These are phyloP conservation scores for Candida sojae DNA, from an alignment of 1,139 yeast genomes.

Conservation along the genomic window DNA sequence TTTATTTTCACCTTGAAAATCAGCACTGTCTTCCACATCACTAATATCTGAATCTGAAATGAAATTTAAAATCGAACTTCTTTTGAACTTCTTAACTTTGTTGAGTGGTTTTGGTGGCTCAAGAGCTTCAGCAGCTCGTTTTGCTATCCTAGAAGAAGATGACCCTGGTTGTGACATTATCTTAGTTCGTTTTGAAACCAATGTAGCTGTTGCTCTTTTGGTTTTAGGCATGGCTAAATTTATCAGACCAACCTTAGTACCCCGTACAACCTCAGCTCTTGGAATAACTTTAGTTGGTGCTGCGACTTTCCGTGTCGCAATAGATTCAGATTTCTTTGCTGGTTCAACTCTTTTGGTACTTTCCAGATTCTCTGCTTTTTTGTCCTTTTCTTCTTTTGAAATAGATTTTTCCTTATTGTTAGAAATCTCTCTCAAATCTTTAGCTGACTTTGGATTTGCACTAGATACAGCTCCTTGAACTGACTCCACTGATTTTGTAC, in stretches of 20 bases:
- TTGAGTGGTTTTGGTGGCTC: background rate
- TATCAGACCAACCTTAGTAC: background rate
- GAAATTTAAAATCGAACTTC: background rate
- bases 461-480: background rate
- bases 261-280: background rate
- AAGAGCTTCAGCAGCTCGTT: background rate
- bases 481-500: background rate
- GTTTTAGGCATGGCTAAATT: background rate
- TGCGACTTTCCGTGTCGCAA: background rate
- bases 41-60: background rate
- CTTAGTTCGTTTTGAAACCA: background rate
- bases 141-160: background rate
- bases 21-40: slow-evolving; percentile 1
- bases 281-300: background rate
- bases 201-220: background rate
- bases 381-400: background rate
- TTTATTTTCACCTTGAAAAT: slow-evolving; percentile 3
- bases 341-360: background rate
- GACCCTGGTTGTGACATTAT: background rate
- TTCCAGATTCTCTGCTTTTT: background rate
- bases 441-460: background rate
- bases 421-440: no score
- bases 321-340: background rate
- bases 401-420: background rate
- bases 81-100: background rate